phyloP scores from a whole-genome alignment of 176 grass and related monocot genomes.

The Thalia dealbata region DNA sequence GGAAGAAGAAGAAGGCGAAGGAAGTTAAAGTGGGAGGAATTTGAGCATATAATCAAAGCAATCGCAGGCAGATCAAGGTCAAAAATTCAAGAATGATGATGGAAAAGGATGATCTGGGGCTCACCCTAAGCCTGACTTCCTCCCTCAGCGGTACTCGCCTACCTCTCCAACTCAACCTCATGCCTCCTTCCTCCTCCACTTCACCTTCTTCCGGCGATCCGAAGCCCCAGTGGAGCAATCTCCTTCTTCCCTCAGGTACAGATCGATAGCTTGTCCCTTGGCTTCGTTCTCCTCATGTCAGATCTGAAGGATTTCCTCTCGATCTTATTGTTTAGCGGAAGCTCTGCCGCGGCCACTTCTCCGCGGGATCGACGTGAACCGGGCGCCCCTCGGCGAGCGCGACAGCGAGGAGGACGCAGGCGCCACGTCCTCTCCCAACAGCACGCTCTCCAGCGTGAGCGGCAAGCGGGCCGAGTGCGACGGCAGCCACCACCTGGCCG shows the following conservation, averaged over 20 bases:
- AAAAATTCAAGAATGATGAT: not conserved
- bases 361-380: constrained; percentile 76
- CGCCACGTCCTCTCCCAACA: constrained; percentile 5
- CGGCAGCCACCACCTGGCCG: not conserved
- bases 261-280: not conserved
- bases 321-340: not conserved
- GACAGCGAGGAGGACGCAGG: constrained; percentile 32
- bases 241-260: not conserved
- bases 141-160: not conserved
- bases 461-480: constrained; percentile 5
- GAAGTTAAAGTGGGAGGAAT: not conserved
- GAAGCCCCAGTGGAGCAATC: not conserved
- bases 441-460: constrained; percentile 10
- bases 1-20: not conserved
- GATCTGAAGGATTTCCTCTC: too few species aligned
- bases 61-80: not conserved
- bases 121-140: not conserved
- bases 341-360: not conserved
- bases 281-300: too few species aligned
- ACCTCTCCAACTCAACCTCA: not conserved
- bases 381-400: constrained; percentile 16
- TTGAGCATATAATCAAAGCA: not conserved
- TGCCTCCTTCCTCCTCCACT: constrained; percentile 1
- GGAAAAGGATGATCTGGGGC: not conserved
- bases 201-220: not conserved